Conservation (phyloP, 2,329 filamentous ascomycete genomes). For the Aspergillus aculeatus region DNA sequence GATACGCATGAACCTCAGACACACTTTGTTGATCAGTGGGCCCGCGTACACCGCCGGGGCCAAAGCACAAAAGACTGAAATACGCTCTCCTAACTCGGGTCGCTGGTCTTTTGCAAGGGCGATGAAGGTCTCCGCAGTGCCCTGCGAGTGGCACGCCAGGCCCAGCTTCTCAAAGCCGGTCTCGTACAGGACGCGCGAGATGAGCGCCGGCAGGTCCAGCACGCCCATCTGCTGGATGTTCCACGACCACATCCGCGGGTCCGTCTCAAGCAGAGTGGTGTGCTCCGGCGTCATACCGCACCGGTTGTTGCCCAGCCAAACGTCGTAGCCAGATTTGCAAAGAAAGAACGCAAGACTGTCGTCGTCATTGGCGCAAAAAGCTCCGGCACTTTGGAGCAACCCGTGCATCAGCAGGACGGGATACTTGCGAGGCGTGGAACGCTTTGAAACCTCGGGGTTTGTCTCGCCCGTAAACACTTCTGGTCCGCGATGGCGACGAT, state of each 20-base stretch:
- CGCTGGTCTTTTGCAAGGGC: conserved; percentile 86
- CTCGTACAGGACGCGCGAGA: conserved; percentile 74
- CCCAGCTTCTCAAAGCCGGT: conserved; percentile 82
- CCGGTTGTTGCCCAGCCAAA: conserved; percentile 93
- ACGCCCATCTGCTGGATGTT: conserved; percentile 93
- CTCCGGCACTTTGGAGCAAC: conserved; percentile 80
- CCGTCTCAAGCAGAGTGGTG: conserved; percentile 64
- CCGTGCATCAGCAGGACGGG: conserved; percentile 87
- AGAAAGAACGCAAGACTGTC: conserved; percentile 88
- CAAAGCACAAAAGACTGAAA: conserved; percentile 87
- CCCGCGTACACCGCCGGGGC: conserved; percentile 90
- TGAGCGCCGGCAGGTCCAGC: conserved; percentile 78
- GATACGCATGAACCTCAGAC: conserved; percentile 86
- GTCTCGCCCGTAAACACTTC: conserved; percentile 58
- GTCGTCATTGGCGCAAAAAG: conserved; percentile 88
- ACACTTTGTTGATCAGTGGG: conserved; percentile 77
- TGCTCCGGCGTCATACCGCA: conserved; percentile 83
- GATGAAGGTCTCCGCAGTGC: conserved; percentile 83
- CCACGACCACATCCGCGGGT: conserved; percentile 96
- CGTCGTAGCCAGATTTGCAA: conserved; percentile 87
- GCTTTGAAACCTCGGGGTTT: conserved; percentile 22
- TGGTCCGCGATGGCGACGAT: conserved; percentile 53
- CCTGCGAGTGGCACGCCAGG: conserved; percentile 84
- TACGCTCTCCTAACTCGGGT: conserved; percentile 75
- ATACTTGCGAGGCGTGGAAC: conserved; percentile 49